These are phyloP conservation scores for Tubosaeta sp. DNA, from an alignment of 768 basidiomycete genomes.

Conservation along the genomic window DNA sequence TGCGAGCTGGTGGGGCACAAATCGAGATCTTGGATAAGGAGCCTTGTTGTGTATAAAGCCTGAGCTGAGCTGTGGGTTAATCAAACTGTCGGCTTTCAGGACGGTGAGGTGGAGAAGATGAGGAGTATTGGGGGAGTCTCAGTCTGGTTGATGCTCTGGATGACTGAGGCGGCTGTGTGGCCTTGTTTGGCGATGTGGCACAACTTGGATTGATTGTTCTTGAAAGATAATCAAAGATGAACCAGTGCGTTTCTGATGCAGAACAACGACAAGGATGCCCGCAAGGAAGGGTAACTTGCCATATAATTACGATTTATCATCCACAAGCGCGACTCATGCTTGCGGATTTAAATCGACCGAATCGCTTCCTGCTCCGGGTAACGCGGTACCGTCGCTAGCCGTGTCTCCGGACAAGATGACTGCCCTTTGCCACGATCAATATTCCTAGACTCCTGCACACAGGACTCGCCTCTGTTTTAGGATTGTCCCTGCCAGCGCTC, in stretches of 20 bases:
- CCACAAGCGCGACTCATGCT: not conserved
- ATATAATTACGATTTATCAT: conserved; percentile 1
- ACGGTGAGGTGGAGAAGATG: conserved; percentile 10
- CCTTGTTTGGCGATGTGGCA: conserved; percentile 31
- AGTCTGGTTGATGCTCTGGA: conserved; percentile 28
- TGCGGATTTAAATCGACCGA: not conserved
- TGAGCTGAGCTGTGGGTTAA: not conserved
- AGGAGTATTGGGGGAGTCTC: conserved; percentile 3
- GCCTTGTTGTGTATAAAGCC: not conserved
- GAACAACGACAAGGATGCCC: not conserved
- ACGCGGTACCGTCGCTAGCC: too few species aligned
- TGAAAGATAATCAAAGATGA: not conserved
- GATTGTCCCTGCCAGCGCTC: too few species aligned
- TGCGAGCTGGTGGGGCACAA: conserved; percentile 17
- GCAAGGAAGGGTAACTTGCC: not conserved
- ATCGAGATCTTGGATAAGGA: conserved; percentile 15
- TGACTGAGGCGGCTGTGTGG: conserved; percentile 30
- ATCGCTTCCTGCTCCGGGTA: not conserved
- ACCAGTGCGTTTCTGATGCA: not conserved
- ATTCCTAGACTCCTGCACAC: too few species aligned
- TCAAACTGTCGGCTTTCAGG: not conserved
- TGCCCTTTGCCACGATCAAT: too few species aligned
- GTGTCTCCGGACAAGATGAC: not conserved
- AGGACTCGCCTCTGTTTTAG: too few species aligned
- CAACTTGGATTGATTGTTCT: not conserved